Evolutionary conservation across 768 basidiomycete species (phyloP), one percentile per base, ranked within the genome.

Genomic region (Lactifluus piperatus): DNA sequence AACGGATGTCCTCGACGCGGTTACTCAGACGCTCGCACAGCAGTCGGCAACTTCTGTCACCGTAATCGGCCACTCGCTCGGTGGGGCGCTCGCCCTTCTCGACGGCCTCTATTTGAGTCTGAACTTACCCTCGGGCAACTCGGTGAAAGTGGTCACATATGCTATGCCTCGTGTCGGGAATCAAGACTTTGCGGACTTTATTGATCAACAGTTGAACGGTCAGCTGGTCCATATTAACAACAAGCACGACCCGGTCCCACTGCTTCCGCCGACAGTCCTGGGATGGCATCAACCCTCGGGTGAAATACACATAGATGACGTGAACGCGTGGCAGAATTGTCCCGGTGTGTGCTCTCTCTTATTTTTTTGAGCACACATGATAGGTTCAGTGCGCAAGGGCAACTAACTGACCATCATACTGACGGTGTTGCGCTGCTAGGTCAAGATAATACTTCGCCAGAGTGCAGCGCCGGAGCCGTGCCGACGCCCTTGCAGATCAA

Each of bases 281-380:
- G 79, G 77, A 3, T 83, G 70, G 64, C 71, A 69, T 54, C 81
- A 82, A 43, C 74, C 77, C 6, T 67, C 67, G 14, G 73, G 71
- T 2, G 75, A 76, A 64, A 60, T 71, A 4, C 74, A 75, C 58
- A 73, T 75, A 62, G 74, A 78, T 41, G 72, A 71, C 32, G 73
- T 71, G 4, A 74, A 72, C 0, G 68, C 70, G 18, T 88, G 85
- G 84, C 68, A 75, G 20, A 57, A 70, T 7, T 87, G 85, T 61
- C 76, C 82, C 7, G 81, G 82, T 77, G 18, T 3, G 59, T 50
- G n/a, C n/a, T n/a, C n/a, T n/a, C n/a, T n/a, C n/a, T n/a, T n/a
- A n/a, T n/a, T n/a, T n/a, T n/a, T n/a, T n/a, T n/a, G n/a, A n/a
- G n/a, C n/a, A n/a, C n/a, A n/a, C n/a, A n/a, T n/a, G n/a, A n/a